Evolutionary conservation across 176 grass and related monocot species (phyloP), one percentile per base, ranked within the genome.

Genomic region (Poa pratensis): DNA sequence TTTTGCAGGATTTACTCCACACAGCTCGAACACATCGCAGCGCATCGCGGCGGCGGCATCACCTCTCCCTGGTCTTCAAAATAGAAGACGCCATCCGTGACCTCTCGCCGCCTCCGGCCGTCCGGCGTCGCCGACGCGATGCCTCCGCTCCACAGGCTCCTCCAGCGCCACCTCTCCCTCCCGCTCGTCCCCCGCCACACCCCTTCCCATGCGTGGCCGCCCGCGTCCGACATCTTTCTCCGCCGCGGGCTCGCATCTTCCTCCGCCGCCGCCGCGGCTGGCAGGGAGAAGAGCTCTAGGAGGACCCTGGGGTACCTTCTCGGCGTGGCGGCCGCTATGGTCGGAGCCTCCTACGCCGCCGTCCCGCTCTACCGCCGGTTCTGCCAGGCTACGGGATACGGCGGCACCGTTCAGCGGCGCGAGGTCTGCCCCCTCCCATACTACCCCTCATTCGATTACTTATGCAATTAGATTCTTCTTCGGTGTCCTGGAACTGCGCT

Each of bases 341-440:
- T 99, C 43, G 96, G 96, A 61, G 96, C 96, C 32, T 92, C 96
- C 51, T 99, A 99, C 70, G 93, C 96, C 0, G 90, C 96, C 45
- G 96, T 99, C 23, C 93, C 96, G 19, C 71, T 99, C 9, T 99
- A 94, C 81, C 93, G 90, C n/a, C 93, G 93, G 19, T 96, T 99
- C 79, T 99, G 96, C 79, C 96, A 99, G 76, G 90, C 88, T 18
- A 99, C 96, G 3, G 96, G 96, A 15, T 96, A 94, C 42, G 91
- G 86, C 34, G 96, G 93, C 78, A 96, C 96, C 63, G 54, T 85
- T 17, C 91, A 92, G 35, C 90, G 86, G 80, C 88, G 89, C 54
- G 93, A 99, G 91, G 96, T 94, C 32, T 83, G 53, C 4, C 48
- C 46, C 45, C 45, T 46, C 45, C 45, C 45, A 11, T 46, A 46